phyloP scores from a whole-genome alignment of 768 basidiomycete genomes.

The Boletus tylopilopsis region DNA sequence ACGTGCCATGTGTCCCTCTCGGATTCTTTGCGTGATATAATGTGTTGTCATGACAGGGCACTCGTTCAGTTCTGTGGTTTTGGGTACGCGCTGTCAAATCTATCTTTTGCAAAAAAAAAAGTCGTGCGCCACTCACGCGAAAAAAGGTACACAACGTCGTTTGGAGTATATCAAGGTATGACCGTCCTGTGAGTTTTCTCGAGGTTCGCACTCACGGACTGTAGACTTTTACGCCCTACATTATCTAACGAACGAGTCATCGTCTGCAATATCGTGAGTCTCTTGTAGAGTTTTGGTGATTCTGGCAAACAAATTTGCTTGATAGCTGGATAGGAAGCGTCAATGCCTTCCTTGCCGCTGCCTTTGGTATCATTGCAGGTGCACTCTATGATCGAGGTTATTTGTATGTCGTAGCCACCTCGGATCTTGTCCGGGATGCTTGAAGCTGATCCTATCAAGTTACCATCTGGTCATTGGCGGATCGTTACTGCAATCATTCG shows the following conservation, averaged over 20 bases:
- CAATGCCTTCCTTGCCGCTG: constrained; percentile 39
- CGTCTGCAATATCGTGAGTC: constrained; percentile 37
- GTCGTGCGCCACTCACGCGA: neutral
- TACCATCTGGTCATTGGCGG: constrained; percentile 45
- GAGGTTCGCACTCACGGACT: neutral
- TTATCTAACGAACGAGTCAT: constrained; percentile 32
- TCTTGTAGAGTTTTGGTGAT: neutral
- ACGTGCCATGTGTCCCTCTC: neutral
- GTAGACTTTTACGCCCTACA: constrained; percentile 37
- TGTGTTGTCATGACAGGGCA: constrained; percentile 15
- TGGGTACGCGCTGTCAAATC: constrained; percentile 20
- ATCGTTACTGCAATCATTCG: constrained; percentile 39
- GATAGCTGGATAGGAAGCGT: constrained; percentile 45
- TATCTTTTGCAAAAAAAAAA: neutral
- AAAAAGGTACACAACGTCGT: constrained; percentile 33
- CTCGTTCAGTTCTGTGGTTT: constrained; percentile 33
- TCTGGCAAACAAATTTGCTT: neutral
- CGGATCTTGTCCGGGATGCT: neutral
- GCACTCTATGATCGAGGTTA: constrained; percentile 50
- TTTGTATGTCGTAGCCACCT: constrained; percentile 31
- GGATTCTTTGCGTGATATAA: neutral
- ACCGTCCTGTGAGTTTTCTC: neutral
- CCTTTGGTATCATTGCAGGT: constrained; percentile 40
- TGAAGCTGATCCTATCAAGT: constrained; percentile 22
- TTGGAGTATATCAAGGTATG: constrained; percentile 41